Evolutionary conservation across 139 green algal species (phyloP), one percentile per base, ranked within the genome.

Genomic region (Haematococcus lacustris): DNA sequence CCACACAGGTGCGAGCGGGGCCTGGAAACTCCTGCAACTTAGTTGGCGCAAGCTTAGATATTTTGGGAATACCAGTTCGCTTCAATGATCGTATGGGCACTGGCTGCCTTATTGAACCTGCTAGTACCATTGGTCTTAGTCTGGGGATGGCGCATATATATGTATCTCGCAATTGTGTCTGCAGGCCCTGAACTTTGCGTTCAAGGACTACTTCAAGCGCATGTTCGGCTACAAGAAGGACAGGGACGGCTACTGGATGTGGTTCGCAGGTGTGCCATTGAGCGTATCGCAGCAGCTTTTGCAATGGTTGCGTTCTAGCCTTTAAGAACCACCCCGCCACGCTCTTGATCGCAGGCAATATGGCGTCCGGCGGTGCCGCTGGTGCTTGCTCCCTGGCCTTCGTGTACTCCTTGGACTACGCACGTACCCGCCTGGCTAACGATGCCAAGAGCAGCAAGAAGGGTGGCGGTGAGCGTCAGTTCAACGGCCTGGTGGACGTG

Each of bases 161-260:
- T 21, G 17, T 57, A 57, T n/a, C 13, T 57, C 13, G 13, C 47
- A 57, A 57, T 13, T n/a, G 43, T 30, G 26, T 26, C 4, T 26
- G 1, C 86, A 94, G 83, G 94, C 96, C 30, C 95, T 99, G 80
- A 99, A 99, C 93, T 99, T 99, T 82, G 96, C 96, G 33, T 99
- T 99, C 91, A 99, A 99, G 92, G 73, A 98, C 86, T 97, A 95
- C 70, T 97, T 98, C 90, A 99, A 99, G 91, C 86, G 76, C 73
- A 74, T 98, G 74, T 98, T 99, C 83, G 90, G 90, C 73, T 89
- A 84, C 70, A 97, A 97, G 85, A 96, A 91, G 82, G 86, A 91
- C 73, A 89, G 89, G 71, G 91, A 91, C 51, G 92, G 94, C 81
- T 97, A 97, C 90, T 96, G 88, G 90, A 88, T 80, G 77, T 99